phyloP scores from a whole-genome alignment of 1,139 yeast species.

The Dujonia santamariae region DNA sequence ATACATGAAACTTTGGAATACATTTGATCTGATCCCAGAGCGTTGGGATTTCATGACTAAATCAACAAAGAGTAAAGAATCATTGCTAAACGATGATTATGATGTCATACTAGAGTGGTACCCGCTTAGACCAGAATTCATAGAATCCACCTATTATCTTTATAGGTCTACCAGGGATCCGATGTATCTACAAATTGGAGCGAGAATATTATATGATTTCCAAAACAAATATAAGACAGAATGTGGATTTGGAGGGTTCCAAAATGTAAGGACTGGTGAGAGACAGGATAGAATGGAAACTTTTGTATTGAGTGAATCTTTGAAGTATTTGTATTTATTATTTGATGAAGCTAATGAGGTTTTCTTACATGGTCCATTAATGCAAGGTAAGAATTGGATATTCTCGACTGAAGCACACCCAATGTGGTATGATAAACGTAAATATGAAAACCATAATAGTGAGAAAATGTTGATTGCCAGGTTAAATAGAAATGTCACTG shows the following conservation, averaged over 20 bases:
- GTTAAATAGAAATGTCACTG: too few relatives aligned
- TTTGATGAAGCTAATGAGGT: conserved; percentile 67
- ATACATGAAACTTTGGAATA: conserved; percentile 77
- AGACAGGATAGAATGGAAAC: conserved; percentile 86
- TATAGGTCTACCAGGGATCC: conserved; percentile 88
- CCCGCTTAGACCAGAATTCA: conserved; percentile 86
- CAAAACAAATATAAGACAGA: conserved; percentile 48
- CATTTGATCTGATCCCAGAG: conserved; percentile 81
- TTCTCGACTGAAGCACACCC: conserved; percentile 97
- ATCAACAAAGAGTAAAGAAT: neutral
- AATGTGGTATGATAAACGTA: conserved; percentile 55
- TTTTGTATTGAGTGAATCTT: conserved; percentile 82
- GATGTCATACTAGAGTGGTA: conserved; percentile 74
- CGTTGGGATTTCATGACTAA: conserved; percentile 57
- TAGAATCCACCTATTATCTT: conserved; percentile 82
- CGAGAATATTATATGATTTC: conserved; percentile 54
- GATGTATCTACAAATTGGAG: conserved; percentile 73
- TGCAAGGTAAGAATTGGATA: conserved; percentile 52
- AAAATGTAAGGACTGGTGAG: conserved; percentile 61
- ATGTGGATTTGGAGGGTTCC: conserved; percentile 84
- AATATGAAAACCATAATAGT: too few relatives aligned
- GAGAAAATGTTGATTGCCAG: too few relatives aligned
- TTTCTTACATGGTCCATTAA: conserved; percentile 35
- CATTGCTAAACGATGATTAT: neutral
- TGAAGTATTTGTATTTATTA: conserved; percentile 76